Evolutionary conservation across 257 asterid species (phyloP).

Genomic region (Rehmannia glutinosa): DNA sequence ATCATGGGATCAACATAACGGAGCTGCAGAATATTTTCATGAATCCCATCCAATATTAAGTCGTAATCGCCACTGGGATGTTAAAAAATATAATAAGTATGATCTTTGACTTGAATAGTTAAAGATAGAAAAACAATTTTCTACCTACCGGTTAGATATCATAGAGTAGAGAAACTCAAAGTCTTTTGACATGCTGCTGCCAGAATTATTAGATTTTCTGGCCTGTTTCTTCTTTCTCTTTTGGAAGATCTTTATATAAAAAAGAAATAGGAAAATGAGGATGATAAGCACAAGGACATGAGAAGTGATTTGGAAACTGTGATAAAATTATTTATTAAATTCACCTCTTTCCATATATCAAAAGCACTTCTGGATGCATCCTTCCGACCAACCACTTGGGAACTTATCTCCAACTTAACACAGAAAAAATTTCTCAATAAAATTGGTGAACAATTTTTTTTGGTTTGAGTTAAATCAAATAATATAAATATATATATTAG

Average conservation of each 20-base stretch:
- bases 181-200: slow-evolving; percentile 42
- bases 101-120: slow-evolving; percentile 15
- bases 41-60: slow-evolving; percentile 82
- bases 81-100: slow-evolving; percentile 19
- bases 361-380: slow-evolving; percentile 82
- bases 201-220: slow-evolving; percentile 37
- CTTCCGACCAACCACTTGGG: slow-evolving; percentile 95
- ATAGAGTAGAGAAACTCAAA: slow-evolving; percentile 70
- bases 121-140: slow-evolving; percentile 10
- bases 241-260: slow-evolving; percentile 66
- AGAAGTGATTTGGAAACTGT: slow-evolving; percentile 13
- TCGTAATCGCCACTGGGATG: slow-evolving; percentile 83
- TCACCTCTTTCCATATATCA: slow-evolving; percentile 97
- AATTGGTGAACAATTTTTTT: slow-evolving; percentile 6
- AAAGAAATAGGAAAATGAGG: slow-evolving; percentile 6
- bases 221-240: slow-evolving; percentile 54
- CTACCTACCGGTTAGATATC: slow-evolving; percentile 74
- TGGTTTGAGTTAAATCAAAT: slow-evolving; percentile 7
- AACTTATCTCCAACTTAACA: slow-evolving; percentile 70
- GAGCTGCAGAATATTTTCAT: slow-evolving; percentile 81
- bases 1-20: slow-evolving; percentile 85
- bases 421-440: slow-evolving; percentile 15
- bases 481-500: background rate
- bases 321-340: slow-evolving; percentile 5
- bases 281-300: slow-evolving; percentile 1